Percentiles rank a stretch among this genome's conserved stretches.
These are phyloP conservation scores for Mortierella sp. DNA, from an alignment of 371 early-diverging fungal genomes.

Conservation along the genomic window DNA sequence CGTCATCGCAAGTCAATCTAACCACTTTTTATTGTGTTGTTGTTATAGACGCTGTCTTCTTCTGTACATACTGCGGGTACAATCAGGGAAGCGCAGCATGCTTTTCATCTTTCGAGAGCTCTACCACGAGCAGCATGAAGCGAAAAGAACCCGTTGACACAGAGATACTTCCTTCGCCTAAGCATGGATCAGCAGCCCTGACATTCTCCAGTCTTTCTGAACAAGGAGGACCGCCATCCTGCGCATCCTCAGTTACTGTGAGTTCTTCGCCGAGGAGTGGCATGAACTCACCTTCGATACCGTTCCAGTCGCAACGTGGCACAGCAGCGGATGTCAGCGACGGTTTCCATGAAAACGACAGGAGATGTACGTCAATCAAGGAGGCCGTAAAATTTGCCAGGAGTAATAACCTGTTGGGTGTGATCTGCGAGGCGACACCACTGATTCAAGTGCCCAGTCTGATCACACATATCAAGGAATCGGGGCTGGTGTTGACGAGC, in stretches of 20 bases:
- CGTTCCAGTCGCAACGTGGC: not conserved
- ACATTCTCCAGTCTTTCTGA: conserved; percentile 1
- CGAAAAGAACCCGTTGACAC: conserved; percentile 38
- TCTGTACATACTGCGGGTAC: conserved; percentile 82
- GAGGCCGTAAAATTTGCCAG: conserved; percentile 82
- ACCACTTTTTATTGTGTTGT: not conserved
- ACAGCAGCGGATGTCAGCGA: not conserved
- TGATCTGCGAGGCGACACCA: conserved; percentile 89
- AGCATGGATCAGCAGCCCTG: conserved; percentile 27
- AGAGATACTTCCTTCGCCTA: conserved; percentile 39
- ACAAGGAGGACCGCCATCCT: conserved; percentile 4
- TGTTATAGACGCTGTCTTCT: conserved; percentile 85
- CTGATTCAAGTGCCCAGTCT: conserved; percentile 90
- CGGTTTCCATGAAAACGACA: conserved; percentile 42
- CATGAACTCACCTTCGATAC: conserved; percentile 8
- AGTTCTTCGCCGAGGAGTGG: conserved; percentile 14
- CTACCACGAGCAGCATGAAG: conserved; percentile 8
- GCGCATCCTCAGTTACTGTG: conserved; percentile 28
- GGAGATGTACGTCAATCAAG: conserved; percentile 68
- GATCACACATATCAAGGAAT: conserved; percentile 89
- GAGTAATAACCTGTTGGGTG: conserved; percentile 84
- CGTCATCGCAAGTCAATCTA: not conserved
- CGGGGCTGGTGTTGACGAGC: conserved; percentile 88
- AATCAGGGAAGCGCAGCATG: conserved; percentile 51
- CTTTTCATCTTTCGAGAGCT: not conserved